Evolutionary conservation across 139 green algal species (phyloP).

Genomic region (Dunaliella primolecta): DNA sequence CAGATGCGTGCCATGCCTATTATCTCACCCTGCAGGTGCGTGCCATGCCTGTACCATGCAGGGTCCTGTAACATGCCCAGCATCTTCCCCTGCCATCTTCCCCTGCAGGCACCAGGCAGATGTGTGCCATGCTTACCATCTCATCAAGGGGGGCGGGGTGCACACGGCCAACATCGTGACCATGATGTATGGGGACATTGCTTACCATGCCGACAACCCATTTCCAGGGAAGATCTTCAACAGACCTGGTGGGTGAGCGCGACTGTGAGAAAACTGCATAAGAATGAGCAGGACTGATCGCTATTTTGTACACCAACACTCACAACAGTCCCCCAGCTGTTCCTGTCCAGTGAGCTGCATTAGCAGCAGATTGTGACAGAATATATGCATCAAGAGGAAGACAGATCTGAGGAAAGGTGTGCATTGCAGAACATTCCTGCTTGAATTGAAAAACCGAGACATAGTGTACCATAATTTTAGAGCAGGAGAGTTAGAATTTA

Average conservation of each 20-base stretch:
- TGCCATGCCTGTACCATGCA: not conserved
- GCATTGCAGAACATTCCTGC: too few relatives aligned
- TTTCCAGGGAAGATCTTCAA: constrained; percentile 87
- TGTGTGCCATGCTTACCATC: constrained; percentile 77
- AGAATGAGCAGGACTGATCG: not conserved
- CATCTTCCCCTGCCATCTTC: not conserved
- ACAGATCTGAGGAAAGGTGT: too few relatives aligned
- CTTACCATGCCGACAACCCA: constrained; percentile 70
- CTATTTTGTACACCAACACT: too few relatives aligned
- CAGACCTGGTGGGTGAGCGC: constrained; percentile 45
- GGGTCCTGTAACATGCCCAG: not conserved
- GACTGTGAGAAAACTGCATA: not conserved
- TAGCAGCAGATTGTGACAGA: too few relatives aligned
- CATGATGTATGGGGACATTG: constrained; percentile 92
- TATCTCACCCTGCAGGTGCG: not conserved
- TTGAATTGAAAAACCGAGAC: too few relatives aligned
- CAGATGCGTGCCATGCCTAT: not conserved
- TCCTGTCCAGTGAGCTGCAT: too few relatives aligned
- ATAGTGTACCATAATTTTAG: too few relatives aligned
- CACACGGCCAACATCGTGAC: constrained; percentile 70
- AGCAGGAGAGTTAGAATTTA: too few relatives aligned
- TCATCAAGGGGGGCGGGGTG: constrained; percentile 40
- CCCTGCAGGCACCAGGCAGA: constrained; percentile 37
- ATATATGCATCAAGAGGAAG: too few relatives aligned
- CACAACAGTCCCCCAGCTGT: too few relatives aligned